Evolutionary conservation across 306 rosid genomes (phyloP), one percentile per base, ranked within the genome.

Genomic region (Pyrus communis): DNA sequence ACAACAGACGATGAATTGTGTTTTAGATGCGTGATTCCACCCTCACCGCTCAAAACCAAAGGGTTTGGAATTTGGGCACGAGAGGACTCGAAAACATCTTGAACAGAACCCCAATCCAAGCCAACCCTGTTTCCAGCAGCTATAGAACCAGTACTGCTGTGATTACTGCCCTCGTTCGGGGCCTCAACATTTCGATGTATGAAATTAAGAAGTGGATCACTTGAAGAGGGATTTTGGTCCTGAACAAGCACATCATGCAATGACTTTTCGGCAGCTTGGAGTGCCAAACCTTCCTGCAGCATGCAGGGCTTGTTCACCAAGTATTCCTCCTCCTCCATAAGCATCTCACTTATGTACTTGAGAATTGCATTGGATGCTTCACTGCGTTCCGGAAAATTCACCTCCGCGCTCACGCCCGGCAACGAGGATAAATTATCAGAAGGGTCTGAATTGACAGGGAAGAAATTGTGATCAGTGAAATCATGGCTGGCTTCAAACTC

Each of bases 201-300:
- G 77, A 63, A 31, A 40, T 27, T 14, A 76, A n/a, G 27, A 2
- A 19, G 46, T 49, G 80, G 82, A 73, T 51, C 17, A 30, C 30
- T 45, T 33, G 85, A 55, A 28, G 81, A 35, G 42, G 91, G 86
- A 63, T 15, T 51, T 19, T 83, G 72, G 4, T 73, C 70, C 70
- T 85, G 81, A 9, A 82, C 88, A 45, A 94, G 87, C 61, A 61
- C 95, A 49, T 94, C 97, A 59, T 86, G 85, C 67, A 94, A 87
- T 3, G 97, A 94, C 55, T 90, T 92, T 76, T 94, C 98, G 43
- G 97, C 89, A 33, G 96, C 87, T 51, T 86, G 97, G 81, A 94
- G 98, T 25, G 85, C 86, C 77, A 92, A 80, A 65, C 93, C 88
- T 31, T 90, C 87, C 73, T 87, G 89, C 83, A 94, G 70, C 96